Base-by-base conservation (phyloP, 176 grass and related monocot genomes). In the Zoysia japonica region DNA sequence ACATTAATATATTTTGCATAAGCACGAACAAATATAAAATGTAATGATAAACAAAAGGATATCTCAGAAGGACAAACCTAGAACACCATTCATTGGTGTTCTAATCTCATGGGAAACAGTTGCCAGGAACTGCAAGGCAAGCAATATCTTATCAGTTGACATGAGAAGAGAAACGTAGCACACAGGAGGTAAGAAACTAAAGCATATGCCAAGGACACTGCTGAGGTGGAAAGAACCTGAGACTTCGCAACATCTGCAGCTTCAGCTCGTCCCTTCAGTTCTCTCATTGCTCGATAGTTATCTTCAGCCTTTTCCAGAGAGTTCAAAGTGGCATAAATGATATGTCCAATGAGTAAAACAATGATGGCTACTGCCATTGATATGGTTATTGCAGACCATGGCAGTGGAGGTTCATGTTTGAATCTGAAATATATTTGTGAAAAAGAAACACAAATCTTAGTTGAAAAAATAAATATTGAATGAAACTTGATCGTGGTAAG, bases 51-150 rank as follows among this genome's bases (percentile, higher is more conserved):
- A 47, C 1, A 72, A 59, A 74, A 74, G 55, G 5, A 82, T 55
- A 67, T 17, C 41, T 56, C 49, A 35, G 46, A 75, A 76, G 40
- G 54, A 87, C 84, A 82, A 68, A 94, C 92, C 92, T 91, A 94
- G 78, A 78, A 94, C 92, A 65, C 92, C 89, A 80, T 94, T 89
- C 92, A 94, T 94, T 77, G 87, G 92, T 79, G 92, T 94, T 82
- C 92, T 82, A 63, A 94, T 94, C 84, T 94, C 92, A 73, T 94
- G 89, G 53, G 92, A 94, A 89, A 94, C 89, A 68, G 89, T 94
- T 70, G 92, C 92, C 49, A 94, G 86, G 91, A 94, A 94, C 92
- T 94, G 78, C 86, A 89, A 74, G 39, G 55, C 44, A 87, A 80
- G 40, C 20, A 89, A 87, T 35, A 70, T 61, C 14, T 61, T 57